Percentiles rank a stretch among this genome's conserved stretches.
These are phyloP conservation scores for Raddia guianensis DNA, from an alignment of 176 grass and related monocot genomes.

Conservation along the genomic window DNA sequence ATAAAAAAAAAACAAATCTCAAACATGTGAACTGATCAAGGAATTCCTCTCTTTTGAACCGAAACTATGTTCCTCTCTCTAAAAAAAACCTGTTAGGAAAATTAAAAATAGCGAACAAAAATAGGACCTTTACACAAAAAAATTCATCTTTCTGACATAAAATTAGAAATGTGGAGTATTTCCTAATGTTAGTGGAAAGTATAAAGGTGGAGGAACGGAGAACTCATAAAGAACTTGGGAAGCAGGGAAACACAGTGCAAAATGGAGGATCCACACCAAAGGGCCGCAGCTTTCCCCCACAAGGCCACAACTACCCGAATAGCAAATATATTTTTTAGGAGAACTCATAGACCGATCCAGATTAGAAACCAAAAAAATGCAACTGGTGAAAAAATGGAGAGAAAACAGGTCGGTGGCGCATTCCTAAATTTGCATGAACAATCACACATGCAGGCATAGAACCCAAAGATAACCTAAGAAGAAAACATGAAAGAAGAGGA, in stretches of 20 bases:
- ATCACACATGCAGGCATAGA: too few relatives aligned
- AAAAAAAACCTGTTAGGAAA: not conserved
- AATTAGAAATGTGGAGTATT: not conserved
- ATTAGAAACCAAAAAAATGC: too few relatives aligned
- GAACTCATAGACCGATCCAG: not conserved
- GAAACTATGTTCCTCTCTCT: too few relatives aligned
- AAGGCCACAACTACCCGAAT: not conserved
- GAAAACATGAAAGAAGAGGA: too few relatives aligned
- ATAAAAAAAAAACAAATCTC: not conserved
- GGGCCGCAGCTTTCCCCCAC: not conserved
- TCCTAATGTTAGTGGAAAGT: not conserved
- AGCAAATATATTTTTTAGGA: too few relatives aligned
- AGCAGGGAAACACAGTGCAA: not conserved
- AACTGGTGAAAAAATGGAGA: too few relatives aligned
- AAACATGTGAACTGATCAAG: slow-evolving; percentile 18
- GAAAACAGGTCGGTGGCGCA: too few relatives aligned
- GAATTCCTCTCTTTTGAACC: too few relatives aligned
- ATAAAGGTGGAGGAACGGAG: not conserved
- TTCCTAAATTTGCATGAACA: too few relatives aligned
- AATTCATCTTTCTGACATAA: not conserved
- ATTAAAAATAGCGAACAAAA: not conserved
- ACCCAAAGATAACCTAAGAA: too few relatives aligned
- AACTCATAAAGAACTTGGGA: not conserved
- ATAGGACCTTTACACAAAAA: not conserved
- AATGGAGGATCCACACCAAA: not conserved